These are phyloP conservation scores for Verruconis gallopava DNA, from an alignment of 2,329 filamentous ascomycete genomes.

Conservation along the genomic window DNA sequence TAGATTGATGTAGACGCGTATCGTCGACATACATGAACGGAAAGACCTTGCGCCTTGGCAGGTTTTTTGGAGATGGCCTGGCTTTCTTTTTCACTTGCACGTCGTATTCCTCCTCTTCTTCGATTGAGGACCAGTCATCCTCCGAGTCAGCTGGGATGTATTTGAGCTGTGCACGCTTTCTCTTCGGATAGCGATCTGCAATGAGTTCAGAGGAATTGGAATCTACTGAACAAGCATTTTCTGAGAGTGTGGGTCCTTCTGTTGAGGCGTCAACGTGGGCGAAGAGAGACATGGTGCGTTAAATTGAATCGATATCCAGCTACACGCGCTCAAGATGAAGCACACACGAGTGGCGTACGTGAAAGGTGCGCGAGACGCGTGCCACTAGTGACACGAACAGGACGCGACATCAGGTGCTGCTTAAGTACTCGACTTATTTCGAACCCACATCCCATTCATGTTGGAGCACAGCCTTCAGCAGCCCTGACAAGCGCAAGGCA, in stretches of 20 bases:
- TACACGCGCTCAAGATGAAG: no score
- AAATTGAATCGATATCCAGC: no score
- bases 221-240: no score
- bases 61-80: background rate
- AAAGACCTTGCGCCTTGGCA: conserved; percentile 9
- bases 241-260: no score
- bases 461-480: no score
- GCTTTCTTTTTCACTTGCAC: background rate
- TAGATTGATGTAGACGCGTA: background rate
- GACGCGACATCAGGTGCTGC: background rate
- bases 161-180: conserved; percentile 1
- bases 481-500: no score
- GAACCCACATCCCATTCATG: no score
- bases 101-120: conserved; percentile 2
- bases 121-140: background rate
- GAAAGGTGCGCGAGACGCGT: no score
- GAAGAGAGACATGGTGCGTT: no score
- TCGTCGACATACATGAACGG: conserved; percentile 3
- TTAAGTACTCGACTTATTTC: background rate
- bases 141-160: conserved; percentile 1
- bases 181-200: conserved; percentile 2
- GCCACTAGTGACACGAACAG: no score
- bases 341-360: no score
- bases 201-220: background rate
- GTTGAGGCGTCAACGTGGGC: no score